Conservation (phyloP, 257 asterid species). For the Datura wrightii region DNA sequence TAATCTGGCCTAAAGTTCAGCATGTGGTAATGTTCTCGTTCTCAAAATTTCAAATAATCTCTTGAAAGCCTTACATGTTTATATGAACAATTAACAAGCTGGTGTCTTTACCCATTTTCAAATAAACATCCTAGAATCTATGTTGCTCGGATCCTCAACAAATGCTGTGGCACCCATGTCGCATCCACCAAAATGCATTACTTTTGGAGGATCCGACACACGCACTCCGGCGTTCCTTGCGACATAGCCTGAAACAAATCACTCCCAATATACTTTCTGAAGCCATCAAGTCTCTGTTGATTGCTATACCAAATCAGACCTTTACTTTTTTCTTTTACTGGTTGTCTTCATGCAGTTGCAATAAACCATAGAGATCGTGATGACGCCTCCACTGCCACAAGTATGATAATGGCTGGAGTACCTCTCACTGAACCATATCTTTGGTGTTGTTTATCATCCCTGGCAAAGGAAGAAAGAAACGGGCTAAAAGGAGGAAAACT, state of each 20-base stretch:
- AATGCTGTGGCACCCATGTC: background rate
- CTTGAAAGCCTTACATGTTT: background rate
- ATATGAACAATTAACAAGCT: background rate
- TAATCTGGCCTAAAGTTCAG: slow-evolving; percentile 18
- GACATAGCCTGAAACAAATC: background rate
- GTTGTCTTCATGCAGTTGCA: slow-evolving; percentile 63
- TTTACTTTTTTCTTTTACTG: background rate
- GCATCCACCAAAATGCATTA: background rate
- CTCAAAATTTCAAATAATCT: background rate
- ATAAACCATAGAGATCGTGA: slow-evolving; percentile 54
- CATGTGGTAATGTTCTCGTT: background rate
- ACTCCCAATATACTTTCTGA: slow-evolving; percentile 5
- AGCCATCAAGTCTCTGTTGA: background rate
- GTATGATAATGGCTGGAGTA: slow-evolving; percentile 75
- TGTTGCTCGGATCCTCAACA: background rate
- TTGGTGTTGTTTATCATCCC: slow-evolving; percentile 53
- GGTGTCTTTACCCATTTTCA: background rate
- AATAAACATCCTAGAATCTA: background rate
- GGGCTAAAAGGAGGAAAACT: slow-evolving; percentile 65
- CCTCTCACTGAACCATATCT: slow-evolving; percentile 83
- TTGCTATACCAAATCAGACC: background rate
- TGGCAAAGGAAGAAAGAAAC: slow-evolving; percentile 48
- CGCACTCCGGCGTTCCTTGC: background rate
- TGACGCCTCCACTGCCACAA: slow-evolving; percentile 51
- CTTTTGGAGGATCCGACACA: background rate